phyloP scores from a whole-genome alignment of 78 protist species.

The Creolimax fragrantissima region DNA sequence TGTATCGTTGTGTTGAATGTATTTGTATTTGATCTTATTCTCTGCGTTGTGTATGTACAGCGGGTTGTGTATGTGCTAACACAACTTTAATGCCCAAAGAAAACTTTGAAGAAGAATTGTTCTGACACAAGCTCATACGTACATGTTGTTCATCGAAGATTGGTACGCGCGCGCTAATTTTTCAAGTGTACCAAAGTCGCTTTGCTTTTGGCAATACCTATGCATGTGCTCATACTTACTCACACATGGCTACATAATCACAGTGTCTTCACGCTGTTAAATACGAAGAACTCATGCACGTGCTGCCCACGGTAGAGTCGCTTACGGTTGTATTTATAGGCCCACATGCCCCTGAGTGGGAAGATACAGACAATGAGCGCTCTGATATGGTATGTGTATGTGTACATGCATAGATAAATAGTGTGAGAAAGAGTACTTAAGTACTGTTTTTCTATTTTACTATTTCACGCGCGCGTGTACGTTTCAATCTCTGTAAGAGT shows the following conservation, averaged over 20 bases:
- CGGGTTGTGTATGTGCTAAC: too few species aligned
- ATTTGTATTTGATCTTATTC: too few species aligned
- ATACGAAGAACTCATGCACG: background rate
- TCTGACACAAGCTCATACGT: background rate
- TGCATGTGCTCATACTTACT: background rate
- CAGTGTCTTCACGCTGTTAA: background rate
- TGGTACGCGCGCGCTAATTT: background rate
- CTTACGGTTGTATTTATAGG: background rate
- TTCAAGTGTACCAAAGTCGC: background rate
- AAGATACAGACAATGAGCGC: background rate
- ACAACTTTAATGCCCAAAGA: too few species aligned
- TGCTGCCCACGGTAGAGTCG: background rate
- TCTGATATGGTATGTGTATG: background rate
- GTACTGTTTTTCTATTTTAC: background rate
- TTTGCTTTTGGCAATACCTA: background rate
- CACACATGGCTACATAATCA: too few species aligned
- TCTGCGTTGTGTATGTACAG: too few species aligned
- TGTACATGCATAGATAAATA: background rate
- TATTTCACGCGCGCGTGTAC: background rate
- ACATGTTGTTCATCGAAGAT: background rate
- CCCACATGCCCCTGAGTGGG: background rate
- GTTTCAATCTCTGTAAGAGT: background rate
- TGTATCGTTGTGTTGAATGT: background rate
- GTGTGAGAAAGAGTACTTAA: background rate
- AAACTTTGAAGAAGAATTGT: background rate